Base-by-base conservation (phyloP, 2,329 filamentous ascomycete genomes). In the Biscogniauxia mediterranea region DNA sequence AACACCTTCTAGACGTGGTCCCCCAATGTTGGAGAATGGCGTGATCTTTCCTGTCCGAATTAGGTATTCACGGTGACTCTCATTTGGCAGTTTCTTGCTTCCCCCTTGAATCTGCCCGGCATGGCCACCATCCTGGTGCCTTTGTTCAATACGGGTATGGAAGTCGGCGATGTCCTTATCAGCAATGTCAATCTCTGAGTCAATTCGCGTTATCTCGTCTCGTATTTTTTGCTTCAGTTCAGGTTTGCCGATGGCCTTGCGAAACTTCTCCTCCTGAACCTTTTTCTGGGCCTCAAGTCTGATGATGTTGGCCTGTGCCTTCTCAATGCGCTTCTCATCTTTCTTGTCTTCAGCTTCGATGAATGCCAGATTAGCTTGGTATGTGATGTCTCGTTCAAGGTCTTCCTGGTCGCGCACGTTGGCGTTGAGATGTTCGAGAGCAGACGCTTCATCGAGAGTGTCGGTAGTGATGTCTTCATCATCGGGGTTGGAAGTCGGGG, bases 11-110 rank as follows among this genome's bases (percentile, higher is more conserved):
- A 81, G 81, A 1, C 87, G 79, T n/a, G 85, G 82, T 15, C 85
- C 83, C 25, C 87, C 87, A 68, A 96, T 85, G 65, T 89, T 91
- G 7, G 93, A 91, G 71, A 99, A 99, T 0, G 95, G 95, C 0
- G 95, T 99, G 68, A 99, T 98, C 77, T 98, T 98, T 63, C 95
- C 95, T 0, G 94, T 99, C 26, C 95, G 88, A 55, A 99, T 95
- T 54, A 99, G 84, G 73, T 91, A 99, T 54, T 97, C 93, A 56
- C 93, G 86, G 63, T 92, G 88, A 23, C 85, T 92, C 78, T 98
- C 95, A 62, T 91, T 91, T 1, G 91, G 87, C 60, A 94, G 77
- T 58, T 85, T 86, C 61, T 83, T 82, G 57, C 83, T 86, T 26
- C 83, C 83, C 15, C 73, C 71, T 32, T 79, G 76, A 20, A 76